Evolutionary conservation across 2,329 filamentous ascomycete species (phyloP), one percentile per base, ranked within the genome.

Genomic region (Leptographium procerum): DNA sequence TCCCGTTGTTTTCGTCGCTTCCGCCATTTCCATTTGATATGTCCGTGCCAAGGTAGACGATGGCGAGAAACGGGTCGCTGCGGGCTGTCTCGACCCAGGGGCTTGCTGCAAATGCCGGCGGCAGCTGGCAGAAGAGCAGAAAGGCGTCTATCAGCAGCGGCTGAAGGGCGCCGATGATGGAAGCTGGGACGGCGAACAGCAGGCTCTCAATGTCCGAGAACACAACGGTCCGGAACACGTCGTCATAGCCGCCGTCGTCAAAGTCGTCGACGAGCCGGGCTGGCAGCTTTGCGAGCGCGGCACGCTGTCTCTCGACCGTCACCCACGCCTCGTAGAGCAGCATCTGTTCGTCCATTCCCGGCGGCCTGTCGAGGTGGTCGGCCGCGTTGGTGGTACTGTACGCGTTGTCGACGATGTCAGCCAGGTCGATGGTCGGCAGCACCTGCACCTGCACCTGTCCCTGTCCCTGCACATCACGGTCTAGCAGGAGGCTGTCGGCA

Each of bases 211-310:
- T 75, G 68, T 97, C 94, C 0, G 84, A 81, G 64, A 85, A 91
- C 66, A 96, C 81, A 52, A 96, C 81, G 4, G 94, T 82, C 40
- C 91, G 81, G 64, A 88, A 95, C 0, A 90, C 88, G 66, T 96
- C 92, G 60, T 91, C 86, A 62, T 90, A 86, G 19, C 80, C 81
- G 2, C 91, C 86, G 62, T 89, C 86, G 19, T 80, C 81, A 2
- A 82, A 78, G 29, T 90, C 84, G 67, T 96, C 90, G 61, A 87
- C 75, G 0, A 87, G 87, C 54, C 88, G 82, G 19, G 88, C 88
- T 7, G 91, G 89, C 58, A 84, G 73, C 47, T 73, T 75, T 10
- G 85, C 77, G 48, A 72, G 71, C 16, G 66, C 61, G 1, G 75
- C 73, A 31, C 72, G 73, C 13, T 73, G 69, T n/a, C 69, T 67